Base-by-base conservation (phyloP, 345 rosid genomes). In the Corchorus olitorius region DNA sequence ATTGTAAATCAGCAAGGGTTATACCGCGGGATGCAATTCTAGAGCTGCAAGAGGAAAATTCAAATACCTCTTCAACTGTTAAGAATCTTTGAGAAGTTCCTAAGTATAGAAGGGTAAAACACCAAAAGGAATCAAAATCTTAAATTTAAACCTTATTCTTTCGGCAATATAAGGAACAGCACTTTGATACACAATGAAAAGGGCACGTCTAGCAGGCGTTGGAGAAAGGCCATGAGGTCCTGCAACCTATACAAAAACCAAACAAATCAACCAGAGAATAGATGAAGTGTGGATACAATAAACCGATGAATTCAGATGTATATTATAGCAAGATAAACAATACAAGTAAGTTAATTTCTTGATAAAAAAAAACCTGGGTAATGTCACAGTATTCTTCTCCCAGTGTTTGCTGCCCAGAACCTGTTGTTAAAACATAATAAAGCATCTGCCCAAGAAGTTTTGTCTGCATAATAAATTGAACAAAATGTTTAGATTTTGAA, bases 321-420 rank as follows among this genome's bases (percentile, higher is more conserved):
- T 39, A 39, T 39, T 39, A 0, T 2, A 39, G 43, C 43, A 39
- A 39, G 43, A 39, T 1, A 45, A 45, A 45, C 48, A 1, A 1
- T 45, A 45, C 8, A 45, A 45, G 2, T 45, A 43, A 52, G 39
- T 61, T 45, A 0, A 37, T 53, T 71, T 20, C 3, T 58, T 14
- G 16, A 1, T 46, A 73, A 62, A 3, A 20, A 20, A 59, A 72
- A 67, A 91, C 99, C 99, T 96, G 97, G 81, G 89, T 92, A 43
- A 96, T 88, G 81, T 93, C 99, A 78, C 99, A 96, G 71, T 93
- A 96, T 46, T 93, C 98, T 81, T 96, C 99, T 43, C 99, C 99
- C 73, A 96, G 86, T 1, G 99, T 92, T 85, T 93, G 98, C 75
- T 91, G 98, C 13, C 98, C 97, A 4, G 99, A 90, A 54, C 99